Percentiles rank a stretch among this genome's conserved stretches.
Evolutionary conservation across 108 stramenopile species (phyloP).

Genomic region (Cyclostephanos invisitatus): DNA sequence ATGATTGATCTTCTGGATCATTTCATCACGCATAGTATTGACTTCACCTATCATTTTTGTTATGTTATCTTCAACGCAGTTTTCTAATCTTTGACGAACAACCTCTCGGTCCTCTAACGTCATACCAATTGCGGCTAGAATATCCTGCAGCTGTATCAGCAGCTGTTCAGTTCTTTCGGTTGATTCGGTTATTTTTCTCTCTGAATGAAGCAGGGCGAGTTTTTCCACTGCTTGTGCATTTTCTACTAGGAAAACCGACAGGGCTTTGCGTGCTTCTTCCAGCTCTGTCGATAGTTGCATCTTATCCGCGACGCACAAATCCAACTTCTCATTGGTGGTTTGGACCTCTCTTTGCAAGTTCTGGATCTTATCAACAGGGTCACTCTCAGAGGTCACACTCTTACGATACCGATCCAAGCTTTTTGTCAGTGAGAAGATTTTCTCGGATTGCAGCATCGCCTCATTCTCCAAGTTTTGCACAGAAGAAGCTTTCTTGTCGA

Average conservation of each 20-base stretch:
- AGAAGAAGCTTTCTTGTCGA: conserved; percentile 67
- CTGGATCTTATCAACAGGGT: conserved; percentile 38
- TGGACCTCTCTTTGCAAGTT: conserved; percentile 21
- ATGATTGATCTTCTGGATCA: conserved; percentile 32
- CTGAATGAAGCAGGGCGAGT: conserved; percentile 50
- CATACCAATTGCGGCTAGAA: conserved; percentile 66
- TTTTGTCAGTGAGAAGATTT: conserved; percentile 46
- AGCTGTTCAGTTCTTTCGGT: conserved; percentile 43
- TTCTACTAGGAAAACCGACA: conserved; percentile 24
- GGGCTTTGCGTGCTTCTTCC: conserved; percentile 26
- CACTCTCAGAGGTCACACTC: conserved; percentile 31
- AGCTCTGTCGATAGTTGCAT: conserved; percentile 17
- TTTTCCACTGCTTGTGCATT: conserved; percentile 49
- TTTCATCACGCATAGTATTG: conserved; percentile 34
- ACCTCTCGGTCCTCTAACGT: conserved; percentile 47
- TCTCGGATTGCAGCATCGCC: conserved; percentile 48
- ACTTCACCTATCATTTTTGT: conserved; percentile 55
- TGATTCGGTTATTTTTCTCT: conserved; percentile 44
- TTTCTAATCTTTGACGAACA: conserved; percentile 48
- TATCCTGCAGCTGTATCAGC: conserved; percentile 54
- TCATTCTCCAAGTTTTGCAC: conserved; percentile 73
- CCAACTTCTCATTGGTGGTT: conserved; percentile 21
- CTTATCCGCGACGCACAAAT: conserved; percentile 24
- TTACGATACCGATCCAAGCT: conserved; percentile 49
- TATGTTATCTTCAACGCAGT: conserved; percentile 70